A percentile compares a stretch with the other conserved stretches of the same genome.
Conservation (phyloP, 805 yeast genomes). For the Blastobotrys chiropterorum region DNA sequence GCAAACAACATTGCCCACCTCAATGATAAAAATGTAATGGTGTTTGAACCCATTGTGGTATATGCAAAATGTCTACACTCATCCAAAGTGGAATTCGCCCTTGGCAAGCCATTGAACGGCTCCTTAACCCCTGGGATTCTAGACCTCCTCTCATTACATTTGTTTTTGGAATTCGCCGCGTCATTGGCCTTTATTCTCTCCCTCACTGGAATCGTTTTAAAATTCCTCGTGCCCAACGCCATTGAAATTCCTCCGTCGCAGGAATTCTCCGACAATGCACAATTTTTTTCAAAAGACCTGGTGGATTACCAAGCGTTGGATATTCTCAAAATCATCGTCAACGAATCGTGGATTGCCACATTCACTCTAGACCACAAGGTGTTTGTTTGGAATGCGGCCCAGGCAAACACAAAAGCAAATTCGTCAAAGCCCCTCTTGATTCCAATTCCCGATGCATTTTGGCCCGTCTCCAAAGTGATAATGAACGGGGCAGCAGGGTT, state of each 20-base stretch:
- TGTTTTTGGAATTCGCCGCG: conserved; percentile 47
- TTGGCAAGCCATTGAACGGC: conserved; percentile 2
- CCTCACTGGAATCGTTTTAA: conserved; percentile 41
- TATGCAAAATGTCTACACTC: background rate
- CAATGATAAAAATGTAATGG: background rate
- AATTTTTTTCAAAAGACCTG: conserved; percentile 36
- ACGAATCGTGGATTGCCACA: conserved; percentile 42
- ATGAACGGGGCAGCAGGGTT: conserved; percentile 12
- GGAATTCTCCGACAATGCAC: conserved; percentile 1
- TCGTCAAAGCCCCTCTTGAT: conserved; percentile 16
- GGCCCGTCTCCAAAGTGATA: conserved; percentile 24
- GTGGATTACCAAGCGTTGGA: conserved; percentile 56
- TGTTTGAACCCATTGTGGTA: conserved; percentile 4
- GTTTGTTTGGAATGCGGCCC: conserved; percentile 51
- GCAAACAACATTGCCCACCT: background rate
- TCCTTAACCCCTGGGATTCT: conserved; percentile 1
- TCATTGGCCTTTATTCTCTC: conserved; percentile 48
- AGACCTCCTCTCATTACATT: conserved; percentile 6
- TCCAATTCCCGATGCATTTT: conserved; percentile 20
- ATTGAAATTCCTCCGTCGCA: background rate
- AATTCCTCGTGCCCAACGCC: conserved; percentile 29
- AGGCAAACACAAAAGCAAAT: background rate
- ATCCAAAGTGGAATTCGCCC: background rate
- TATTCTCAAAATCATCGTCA: conserved; percentile 42
- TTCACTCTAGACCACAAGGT: conserved; percentile 70